Evolutionary conservation across 352 stramenopile species (phyloP), one percentile per base, ranked within the genome.

Genomic region (Pseudoperonospora humuli): DNA sequence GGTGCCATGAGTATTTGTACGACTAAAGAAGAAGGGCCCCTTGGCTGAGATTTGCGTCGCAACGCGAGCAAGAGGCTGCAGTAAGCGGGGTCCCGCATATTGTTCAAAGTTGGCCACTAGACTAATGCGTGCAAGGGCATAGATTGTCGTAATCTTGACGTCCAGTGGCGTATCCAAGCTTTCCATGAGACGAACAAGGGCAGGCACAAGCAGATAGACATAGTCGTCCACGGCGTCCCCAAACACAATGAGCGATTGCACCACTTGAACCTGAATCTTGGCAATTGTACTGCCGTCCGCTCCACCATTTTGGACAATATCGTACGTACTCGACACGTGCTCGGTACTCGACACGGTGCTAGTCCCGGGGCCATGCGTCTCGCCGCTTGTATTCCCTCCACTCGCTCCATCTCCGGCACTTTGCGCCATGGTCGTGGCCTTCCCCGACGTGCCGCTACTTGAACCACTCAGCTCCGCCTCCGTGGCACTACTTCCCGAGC

Each of bases 151-250:
- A 20, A 85, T 77, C 45, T 92, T 81, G 14, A 89, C 82, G 29
- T 87, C 65, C 36, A 85, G 53, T 0, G 84, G 57, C 17, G 81
- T 94, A 9, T 97, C 82, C 9, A 96, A 52, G 42, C 78, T 87
- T 50, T 98, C 93, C 50, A 92, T 83, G 7, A 99, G 64, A 25
- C 95, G 92, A 29, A 98, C 68, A 5, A 98, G 64, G 3, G 88
- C 85, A 29, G 95, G 93, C 3, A 98, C 63, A 9, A 98, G 45
- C 48, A 98, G 58, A 60, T 97, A 96, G 8, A 98, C 75, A 57
- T 97, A 96, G 35, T 98, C 90, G 11, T 91, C 77, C 3, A 98
- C 79, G 0, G 95, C 84, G 34, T 90, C 73, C 4, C 87, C 79
- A 23, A 98, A 94, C 25, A 96, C 83, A 44, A 95, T 81, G 28